Evolutionary conservation across 2,329 filamentous ascomycete species (phyloP).

Genomic region (Paecilomyces niveus): DNA sequence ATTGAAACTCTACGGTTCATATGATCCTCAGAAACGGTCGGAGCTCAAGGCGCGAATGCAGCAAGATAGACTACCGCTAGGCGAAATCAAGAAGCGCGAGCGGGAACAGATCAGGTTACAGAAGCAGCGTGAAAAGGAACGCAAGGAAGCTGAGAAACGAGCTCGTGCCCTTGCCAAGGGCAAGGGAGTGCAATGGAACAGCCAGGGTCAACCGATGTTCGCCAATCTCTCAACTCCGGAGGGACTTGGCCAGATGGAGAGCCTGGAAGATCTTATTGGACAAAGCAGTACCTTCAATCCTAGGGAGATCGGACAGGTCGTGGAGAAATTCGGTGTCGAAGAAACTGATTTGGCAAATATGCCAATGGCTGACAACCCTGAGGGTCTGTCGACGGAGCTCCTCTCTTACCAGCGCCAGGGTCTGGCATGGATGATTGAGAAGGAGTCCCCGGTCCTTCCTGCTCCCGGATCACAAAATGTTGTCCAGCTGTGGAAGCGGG

Average conservation of each 20-base stretch:
- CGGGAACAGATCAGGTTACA: constrained; percentile 36
- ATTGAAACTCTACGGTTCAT: constrained; percentile 63
- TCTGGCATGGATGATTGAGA: constrained; percentile 71
- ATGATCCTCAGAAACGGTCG: constrained; percentile 45
- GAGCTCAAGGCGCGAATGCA: constrained; percentile 57
- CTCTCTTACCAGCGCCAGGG: constrained; percentile 76
- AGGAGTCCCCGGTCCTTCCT: constrained; percentile 65
- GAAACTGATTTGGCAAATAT: constrained; percentile 65
- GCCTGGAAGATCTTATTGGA: constrained; percentile 58
- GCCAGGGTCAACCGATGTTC: constrained; percentile 20
- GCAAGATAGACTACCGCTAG: constrained; percentile 54
- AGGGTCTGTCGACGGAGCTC: constrained; percentile 56
- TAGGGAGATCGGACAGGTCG: constrained; percentile 55
- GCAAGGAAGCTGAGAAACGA: constrained; percentile 31
- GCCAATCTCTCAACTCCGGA: constrained; percentile 29
- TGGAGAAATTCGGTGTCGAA: constrained; percentile 63
- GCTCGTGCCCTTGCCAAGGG: constrained; percentile 18
- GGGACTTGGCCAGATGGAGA: constrained; percentile 25
- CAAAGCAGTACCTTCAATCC: constrained; percentile 62
- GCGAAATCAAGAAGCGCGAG: constrained; percentile 48
- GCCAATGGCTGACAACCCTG: constrained; percentile 65
- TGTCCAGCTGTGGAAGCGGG: constrained; percentile 71
- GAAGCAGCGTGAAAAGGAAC: constrained; percentile 48
- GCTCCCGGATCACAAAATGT: constrained; percentile 50
- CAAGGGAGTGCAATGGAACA: constrained; percentile 19